Conservation (phyloP, 345 rosid species). For the Populus davidiana region DNA sequence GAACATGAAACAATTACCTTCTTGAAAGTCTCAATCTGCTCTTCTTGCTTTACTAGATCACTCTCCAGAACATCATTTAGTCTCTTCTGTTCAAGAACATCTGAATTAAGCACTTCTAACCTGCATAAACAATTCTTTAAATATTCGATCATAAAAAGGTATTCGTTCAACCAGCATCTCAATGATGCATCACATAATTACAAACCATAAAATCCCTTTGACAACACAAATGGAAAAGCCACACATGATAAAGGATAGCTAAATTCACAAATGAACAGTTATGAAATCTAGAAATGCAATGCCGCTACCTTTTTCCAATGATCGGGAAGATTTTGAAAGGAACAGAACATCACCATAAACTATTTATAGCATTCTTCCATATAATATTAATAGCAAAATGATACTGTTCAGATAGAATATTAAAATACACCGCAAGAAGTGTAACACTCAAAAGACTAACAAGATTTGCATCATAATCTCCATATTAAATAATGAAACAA, state of each 20-base stretch:
- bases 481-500: not conserved
- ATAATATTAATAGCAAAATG: not conserved
- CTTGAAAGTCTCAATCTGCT: constrained; percentile 49
- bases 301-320: not conserved
- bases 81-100: constrained; percentile 57
- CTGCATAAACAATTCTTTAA: constrained; percentile 35
- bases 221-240: not conserved
- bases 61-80: constrained; percentile 50
- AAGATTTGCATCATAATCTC: not conserved
- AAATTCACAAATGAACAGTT: not conserved
- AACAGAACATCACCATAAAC: not conserved
- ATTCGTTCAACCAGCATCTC: not conserved
- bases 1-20: constrained; percentile 40
- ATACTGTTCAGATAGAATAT: too few relatives aligned
- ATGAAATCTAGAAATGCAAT: not conserved
- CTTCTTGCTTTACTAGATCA: constrained; percentile 59
- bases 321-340: not conserved
- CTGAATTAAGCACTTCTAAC: constrained; percentile 63
- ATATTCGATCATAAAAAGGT: constrained; percentile 9
- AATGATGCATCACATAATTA: not conserved
- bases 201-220: not conserved
- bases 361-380: not conserved
- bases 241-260: not conserved
- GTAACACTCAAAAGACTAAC: not conserved
- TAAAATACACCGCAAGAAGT: not conserved